Percentiles rank a stretch among this genome's conserved stretches.
phyloP scores from a whole-genome alignment of 495 filamentous ascomycete genomes.

The Lophiostoma macrostomum region DNA sequence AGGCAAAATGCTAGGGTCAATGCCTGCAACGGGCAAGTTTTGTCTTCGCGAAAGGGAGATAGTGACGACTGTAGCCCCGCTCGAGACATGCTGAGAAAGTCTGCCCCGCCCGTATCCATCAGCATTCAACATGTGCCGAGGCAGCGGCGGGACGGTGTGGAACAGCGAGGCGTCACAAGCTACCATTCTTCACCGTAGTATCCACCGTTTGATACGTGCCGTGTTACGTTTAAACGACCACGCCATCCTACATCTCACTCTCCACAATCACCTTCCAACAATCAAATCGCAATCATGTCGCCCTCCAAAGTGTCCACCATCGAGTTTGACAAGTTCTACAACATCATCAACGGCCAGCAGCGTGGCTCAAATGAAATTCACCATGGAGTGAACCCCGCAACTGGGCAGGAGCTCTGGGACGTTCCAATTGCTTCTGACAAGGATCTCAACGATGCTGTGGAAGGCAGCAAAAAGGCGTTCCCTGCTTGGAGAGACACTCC shows the following conservation, averaged over 20 bases:
- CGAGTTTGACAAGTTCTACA: conserved; percentile 46
- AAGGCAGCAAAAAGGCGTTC: conserved; percentile 49
- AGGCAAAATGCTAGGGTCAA: too few relatives aligned
- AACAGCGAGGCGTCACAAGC: too few relatives aligned
- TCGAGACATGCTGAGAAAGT: too few relatives aligned
- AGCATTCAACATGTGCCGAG: too few relatives aligned
- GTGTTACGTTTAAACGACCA: too few relatives aligned
- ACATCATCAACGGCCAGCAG: conserved; percentile 50
- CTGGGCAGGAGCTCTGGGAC: conserved; percentile 49
- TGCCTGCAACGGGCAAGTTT: too few relatives aligned
- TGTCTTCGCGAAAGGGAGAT: too few relatives aligned
- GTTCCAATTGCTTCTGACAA: conserved; percentile 53
- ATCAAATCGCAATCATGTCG: conserved; percentile 38
- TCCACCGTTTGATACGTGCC: too few relatives aligned
- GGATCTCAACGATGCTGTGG: conserved; percentile 56
- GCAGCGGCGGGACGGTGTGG: too few relatives aligned
- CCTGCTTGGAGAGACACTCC: conserved; percentile 50
- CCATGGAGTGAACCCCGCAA: conserved; percentile 53
- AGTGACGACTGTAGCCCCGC: too few relatives aligned
- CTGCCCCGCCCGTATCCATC: too few relatives aligned
- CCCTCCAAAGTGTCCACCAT: conserved; percentile 41
- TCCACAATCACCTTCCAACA: neutral
- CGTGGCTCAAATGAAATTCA: conserved; percentile 37
- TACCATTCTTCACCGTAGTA: too few relatives aligned
- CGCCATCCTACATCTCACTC: neutral